A percentile compares a stretch with the other conserved stretches of the same genome.
Evolutionary conservation across 371 early-diverging fungal genomes (phyloP).

Genomic region (Rhizopus arrhizus): DNA sequence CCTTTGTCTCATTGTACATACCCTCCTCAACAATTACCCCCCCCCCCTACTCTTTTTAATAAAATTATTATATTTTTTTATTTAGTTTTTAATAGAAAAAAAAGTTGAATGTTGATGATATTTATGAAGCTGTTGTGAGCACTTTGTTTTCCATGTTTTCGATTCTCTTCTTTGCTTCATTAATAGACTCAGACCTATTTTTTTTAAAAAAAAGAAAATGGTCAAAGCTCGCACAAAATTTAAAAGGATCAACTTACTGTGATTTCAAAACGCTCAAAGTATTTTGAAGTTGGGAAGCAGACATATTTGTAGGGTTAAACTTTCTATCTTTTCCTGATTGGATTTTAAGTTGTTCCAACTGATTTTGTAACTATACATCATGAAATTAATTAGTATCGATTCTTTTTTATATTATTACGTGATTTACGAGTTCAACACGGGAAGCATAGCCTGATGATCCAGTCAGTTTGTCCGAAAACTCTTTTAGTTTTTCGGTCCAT

Average conservation of each 20-base stretch:
- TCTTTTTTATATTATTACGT: not conserved
- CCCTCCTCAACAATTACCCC: too few species aligned
- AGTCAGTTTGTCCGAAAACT: slow-evolving; percentile 18
- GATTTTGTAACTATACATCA: not conserved
- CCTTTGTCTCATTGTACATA: too few species aligned
- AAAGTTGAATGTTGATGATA: not conserved
- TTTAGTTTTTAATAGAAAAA: not conserved
- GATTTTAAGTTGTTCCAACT: not conserved
- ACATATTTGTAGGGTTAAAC: slow-evolving; percentile 1
- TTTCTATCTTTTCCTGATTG: not conserved
- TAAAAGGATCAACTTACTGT: not conserved
- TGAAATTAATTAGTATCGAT: not conserved
- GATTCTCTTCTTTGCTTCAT: not conserved
- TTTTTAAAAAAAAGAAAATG: too few species aligned
- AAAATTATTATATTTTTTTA: too few species aligned
- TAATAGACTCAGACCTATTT: not conserved
- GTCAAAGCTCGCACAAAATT: not conserved
- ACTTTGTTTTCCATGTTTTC: not conserved
- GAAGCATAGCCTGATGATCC: slow-evolving; percentile 23
- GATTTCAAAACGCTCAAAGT: not conserved
- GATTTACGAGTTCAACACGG: slow-evolving; percentile 16
- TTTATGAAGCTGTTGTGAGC: not conserved
- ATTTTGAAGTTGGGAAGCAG: not conserved
- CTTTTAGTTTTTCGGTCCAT: slow-evolving; percentile 19
- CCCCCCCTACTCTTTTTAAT: too few species aligned